Evolutionary conservation across 1,139 yeast genomes (phyloP).

Genomic region (Suhomyces bolitotheri): DNA sequence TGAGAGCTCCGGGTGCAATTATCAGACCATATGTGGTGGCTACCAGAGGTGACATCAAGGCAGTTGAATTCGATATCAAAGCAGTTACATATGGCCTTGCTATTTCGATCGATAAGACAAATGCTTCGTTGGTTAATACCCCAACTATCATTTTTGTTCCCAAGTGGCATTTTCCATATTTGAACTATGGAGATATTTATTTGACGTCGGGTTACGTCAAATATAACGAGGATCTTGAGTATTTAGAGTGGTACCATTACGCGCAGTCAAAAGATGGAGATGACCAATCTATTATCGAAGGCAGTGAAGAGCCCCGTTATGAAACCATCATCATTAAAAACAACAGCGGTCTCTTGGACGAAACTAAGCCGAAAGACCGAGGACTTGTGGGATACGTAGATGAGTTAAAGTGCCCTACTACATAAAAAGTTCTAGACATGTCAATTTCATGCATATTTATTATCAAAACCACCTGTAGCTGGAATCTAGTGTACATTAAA

Average conservation of each 20-base stretch:
- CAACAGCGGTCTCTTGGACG: slow-evolving; percentile 40
- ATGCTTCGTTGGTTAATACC: slow-evolving; percentile 18
- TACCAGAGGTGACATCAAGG: slow-evolving; percentile 52
- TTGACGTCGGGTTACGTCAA: slow-evolving; percentile 58
- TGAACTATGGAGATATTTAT: slow-evolving; percentile 42
- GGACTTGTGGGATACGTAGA: slow-evolving; percentile 17
- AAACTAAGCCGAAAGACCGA: slow-evolving; percentile 15
- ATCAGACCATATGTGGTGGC: slow-evolving; percentile 71
- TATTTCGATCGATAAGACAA: slow-evolving; percentile 28
- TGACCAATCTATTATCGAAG: slow-evolving; percentile 11
- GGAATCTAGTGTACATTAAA: too few species aligned
- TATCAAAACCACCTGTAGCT: too few species aligned
- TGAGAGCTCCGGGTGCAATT: slow-evolving; percentile 68
- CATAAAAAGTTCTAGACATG: slow-evolving; percentile 15
- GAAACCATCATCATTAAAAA: slow-evolving; percentile 43
- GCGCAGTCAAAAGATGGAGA: not conserved
- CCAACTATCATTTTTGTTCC: slow-evolving; percentile 73
- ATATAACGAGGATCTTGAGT: slow-evolving; percentile 51
- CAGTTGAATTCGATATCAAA: slow-evolving; percentile 57
- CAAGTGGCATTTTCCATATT: slow-evolving; percentile 60
- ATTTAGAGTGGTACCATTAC: slow-evolving; percentile 71
- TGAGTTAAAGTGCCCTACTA: slow-evolving; percentile 23
- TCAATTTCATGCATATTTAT: too few species aligned
- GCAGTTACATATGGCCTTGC: slow-evolving; percentile 49
- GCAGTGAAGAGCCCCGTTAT: slow-evolving; percentile 10